These are phyloP conservation scores for Cladosporium austrohemisphaericum DNA, from an alignment of 2,329 filamentous ascomycete genomes.

Conservation along the genomic window DNA sequence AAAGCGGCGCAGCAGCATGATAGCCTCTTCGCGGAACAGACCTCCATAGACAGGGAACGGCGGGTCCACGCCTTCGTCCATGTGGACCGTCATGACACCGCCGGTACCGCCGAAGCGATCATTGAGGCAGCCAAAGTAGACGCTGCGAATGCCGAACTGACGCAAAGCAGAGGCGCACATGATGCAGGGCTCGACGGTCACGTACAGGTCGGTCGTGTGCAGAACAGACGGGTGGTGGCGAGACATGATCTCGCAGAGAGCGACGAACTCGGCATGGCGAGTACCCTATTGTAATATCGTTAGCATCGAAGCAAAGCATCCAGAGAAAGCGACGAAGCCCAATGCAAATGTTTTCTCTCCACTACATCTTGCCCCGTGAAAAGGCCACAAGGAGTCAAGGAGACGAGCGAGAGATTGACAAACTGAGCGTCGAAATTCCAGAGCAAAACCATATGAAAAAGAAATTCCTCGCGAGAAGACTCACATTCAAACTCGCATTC, in stretches of 20 bases:
- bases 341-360: too few relatives aligned
- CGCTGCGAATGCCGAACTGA: slow-evolving; percentile 80
- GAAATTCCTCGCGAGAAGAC: too few relatives aligned
- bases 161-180: slow-evolving; percentile 95
- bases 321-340: too few relatives aligned
- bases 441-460: slow-evolving; percentile 30
- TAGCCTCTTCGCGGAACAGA: slow-evolving; percentile 85
- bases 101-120: slow-evolving; percentile 96
- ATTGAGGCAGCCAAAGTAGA: slow-evolving; percentile 93
- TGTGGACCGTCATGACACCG: slow-evolving; percentile 83
- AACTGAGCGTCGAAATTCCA: too few relatives aligned
- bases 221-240: slow-evolving; percentile 66
- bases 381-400: too few relatives aligned
- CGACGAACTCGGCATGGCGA: slow-evolving; percentile 92
- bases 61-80: slow-evolving; percentile 68
- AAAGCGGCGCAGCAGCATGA: slow-evolving; percentile 86
- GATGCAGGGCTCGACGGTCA: slow-evolving; percentile 96
- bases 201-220: slow-evolving; percentile 75
- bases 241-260: slow-evolving; percentile 63
- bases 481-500: slow-evolving; percentile 71
- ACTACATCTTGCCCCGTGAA: too few relatives aligned
- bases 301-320: neutral
- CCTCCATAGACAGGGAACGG: slow-evolving; percentile 82
- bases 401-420: too few relatives aligned
- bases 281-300: slow-evolving; percentile 60